These are phyloP conservation scores for Panaeolus papilionaceus DNA, from an alignment of 768 basidiomycete species.

Conservation along the genomic window DNA sequence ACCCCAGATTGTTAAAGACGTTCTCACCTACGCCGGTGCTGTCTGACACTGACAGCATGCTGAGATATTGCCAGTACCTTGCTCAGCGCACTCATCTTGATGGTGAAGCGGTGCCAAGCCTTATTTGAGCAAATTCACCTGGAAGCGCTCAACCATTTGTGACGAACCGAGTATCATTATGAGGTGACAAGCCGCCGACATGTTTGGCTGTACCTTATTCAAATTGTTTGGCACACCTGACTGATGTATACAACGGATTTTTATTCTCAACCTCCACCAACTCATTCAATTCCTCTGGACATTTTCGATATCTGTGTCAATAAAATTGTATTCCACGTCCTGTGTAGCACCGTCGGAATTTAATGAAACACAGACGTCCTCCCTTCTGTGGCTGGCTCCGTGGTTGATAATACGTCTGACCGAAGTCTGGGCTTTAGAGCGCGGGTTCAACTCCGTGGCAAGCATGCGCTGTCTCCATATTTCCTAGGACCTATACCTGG, in stretches of 20 bases:
- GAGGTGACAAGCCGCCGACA: background rate
- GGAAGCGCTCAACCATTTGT: background rate
- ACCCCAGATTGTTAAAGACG: background rate
- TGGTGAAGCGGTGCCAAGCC: background rate
- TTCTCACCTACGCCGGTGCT: constrained; percentile 9
- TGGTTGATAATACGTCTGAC: background rate
- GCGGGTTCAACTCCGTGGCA: constrained; percentile 9
- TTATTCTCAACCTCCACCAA: background rate
- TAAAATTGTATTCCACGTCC: background rate
- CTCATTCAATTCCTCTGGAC: background rate
- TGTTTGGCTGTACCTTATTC: background rate
- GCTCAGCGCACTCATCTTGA: background rate
- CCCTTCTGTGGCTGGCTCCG: background rate
- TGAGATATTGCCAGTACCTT: background rate
- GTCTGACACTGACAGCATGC: background rate
- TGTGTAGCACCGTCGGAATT: background rate
- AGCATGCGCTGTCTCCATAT: background rate
- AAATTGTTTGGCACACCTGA: background rate
- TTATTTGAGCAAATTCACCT: background rate
- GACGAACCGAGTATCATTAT: background rate
- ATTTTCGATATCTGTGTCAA: background rate
- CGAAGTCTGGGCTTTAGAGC: background rate
- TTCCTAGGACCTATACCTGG: constrained; percentile 5
- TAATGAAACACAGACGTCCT: background rate
- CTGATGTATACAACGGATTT: background rate